Conservation (phyloP, 345 rosid genomes). For the Gossypium mustelinum region DNA sequence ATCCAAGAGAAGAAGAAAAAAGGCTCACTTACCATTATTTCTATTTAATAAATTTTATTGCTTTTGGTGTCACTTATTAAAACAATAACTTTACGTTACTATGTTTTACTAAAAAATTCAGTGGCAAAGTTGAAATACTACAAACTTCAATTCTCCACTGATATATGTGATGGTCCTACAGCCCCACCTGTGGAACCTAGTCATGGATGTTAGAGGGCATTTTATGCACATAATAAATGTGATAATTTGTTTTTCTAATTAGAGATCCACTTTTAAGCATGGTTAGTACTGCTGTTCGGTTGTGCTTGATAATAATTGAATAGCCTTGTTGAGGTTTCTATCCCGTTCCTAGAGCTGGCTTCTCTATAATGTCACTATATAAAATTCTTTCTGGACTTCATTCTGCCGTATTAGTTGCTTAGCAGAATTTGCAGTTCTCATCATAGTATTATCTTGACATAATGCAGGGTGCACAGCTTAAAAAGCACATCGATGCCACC, state of each 20-base stretch:
- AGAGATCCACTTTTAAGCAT: conserved; percentile 8
- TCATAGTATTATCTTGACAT: conserved; percentile 3
- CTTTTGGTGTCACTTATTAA: not conserved
- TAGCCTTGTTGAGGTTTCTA: conserved; percentile 13
- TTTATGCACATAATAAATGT: not conserved
- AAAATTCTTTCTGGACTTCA: conserved; percentile 4
- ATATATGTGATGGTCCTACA: not conserved
- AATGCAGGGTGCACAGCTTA: conserved; percentile 93
- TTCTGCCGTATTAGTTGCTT: not conserved
- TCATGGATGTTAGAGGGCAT: conserved; percentile 4
- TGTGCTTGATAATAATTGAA: conserved; percentile 1
- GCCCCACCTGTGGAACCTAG: conserved; percentile 1
- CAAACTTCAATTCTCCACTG: not conserved
- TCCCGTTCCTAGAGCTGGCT: conserved; percentile 7
- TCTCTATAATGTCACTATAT: not conserved
- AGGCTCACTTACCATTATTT: not conserved
- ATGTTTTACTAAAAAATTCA: not conserved
- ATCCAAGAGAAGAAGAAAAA: not conserved
- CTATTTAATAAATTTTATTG: not conserved
- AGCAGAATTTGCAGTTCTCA: conserved; percentile 3
- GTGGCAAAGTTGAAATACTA: not conserved
- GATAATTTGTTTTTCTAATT: not conserved
- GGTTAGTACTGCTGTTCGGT: not conserved
- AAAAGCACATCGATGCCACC: conserved; percentile 96
- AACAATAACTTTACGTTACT: not conserved